phyloP scores from a whole-genome alignment of 305 asterid species.

The Solanum hybrid region DNA sequence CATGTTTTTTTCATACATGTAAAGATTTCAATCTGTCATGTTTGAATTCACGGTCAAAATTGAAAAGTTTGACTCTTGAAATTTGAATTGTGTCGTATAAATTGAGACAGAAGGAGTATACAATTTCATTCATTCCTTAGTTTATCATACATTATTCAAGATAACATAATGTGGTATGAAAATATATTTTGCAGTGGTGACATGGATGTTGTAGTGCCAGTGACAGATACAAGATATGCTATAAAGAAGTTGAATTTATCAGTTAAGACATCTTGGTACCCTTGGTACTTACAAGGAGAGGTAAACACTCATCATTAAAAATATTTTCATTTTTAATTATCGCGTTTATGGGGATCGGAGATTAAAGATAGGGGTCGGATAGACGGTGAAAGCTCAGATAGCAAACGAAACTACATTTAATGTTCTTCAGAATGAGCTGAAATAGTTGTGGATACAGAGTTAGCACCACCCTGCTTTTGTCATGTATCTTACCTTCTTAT shows the following conservation, averaged over 20 bases:
- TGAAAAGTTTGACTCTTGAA: background rate
- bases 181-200: conserved; percentile 30
- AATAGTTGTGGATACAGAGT: background rate
- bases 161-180: background rate
- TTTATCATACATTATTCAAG: background rate
- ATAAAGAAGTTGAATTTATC: conserved; percentile 17
- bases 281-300: conserved; percentile 30
- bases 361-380: background rate
- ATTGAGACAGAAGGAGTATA: background rate
- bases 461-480: background rate
- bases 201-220: conserved; percentile 22
- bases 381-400: background rate
- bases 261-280: conserved; percentile 25
- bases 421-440: background rate
- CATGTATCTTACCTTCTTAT: background rate
- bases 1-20: background rate
- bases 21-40: background rate
- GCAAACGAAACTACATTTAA: background rate
- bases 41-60: background rate
- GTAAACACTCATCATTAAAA: background rate
- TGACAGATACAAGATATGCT: conserved; percentile 28
- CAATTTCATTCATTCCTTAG: background rate
- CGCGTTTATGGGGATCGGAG: background rate
- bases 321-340: background rate
- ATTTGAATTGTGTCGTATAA: rapidly evolving